These are phyloP conservation scores for Hibiscus tridactylites DNA, from an alignment of 345 rosid species.

Conservation along the genomic window DNA sequence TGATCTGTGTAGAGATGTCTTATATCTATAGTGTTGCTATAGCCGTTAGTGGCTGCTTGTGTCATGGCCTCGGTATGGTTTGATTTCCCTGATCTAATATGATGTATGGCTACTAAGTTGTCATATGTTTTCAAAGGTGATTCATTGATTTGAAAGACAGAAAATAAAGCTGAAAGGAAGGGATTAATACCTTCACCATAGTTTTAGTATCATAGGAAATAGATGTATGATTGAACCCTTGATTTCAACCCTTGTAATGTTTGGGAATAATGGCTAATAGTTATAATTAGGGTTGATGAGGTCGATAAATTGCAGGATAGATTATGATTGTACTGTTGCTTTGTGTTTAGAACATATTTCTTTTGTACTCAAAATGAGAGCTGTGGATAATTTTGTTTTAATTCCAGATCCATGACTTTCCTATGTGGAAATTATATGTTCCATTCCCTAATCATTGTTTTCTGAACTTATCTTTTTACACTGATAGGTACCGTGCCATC, in stretches of 20 bases:
- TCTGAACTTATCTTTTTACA: neutral
- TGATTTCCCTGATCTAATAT: neutral
- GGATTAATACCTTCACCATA: neutral
- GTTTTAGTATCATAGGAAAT: neutral
- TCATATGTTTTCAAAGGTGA: neutral
- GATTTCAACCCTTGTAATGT: neutral
- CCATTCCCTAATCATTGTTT: neutral
- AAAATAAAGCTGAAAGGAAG: neutral
- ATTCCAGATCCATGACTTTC: neutral
- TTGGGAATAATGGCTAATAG: neutral
- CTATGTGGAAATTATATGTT: neutral
- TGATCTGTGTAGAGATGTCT: neutral
- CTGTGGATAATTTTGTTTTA: neutral
- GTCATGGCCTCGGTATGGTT: neutral
- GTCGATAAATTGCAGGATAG: neutral
- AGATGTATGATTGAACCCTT: neutral
- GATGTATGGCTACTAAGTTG: neutral
- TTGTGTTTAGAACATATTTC: neutral
- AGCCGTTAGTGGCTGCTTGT: neutral
- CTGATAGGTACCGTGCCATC: constrained; percentile 79
- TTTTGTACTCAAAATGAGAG: neutral
- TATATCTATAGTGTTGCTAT: neutral
- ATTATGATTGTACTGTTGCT: too few relatives aligned
- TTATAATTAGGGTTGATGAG: neutral
- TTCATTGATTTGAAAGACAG: neutral